Percentiles rank a stretch among this genome's conserved stretches.
These are phyloP conservation scores for Entoloma clypeatum DNA, from an alignment of 1,284 basidiomycete genomes.

Conservation along the genomic window DNA sequence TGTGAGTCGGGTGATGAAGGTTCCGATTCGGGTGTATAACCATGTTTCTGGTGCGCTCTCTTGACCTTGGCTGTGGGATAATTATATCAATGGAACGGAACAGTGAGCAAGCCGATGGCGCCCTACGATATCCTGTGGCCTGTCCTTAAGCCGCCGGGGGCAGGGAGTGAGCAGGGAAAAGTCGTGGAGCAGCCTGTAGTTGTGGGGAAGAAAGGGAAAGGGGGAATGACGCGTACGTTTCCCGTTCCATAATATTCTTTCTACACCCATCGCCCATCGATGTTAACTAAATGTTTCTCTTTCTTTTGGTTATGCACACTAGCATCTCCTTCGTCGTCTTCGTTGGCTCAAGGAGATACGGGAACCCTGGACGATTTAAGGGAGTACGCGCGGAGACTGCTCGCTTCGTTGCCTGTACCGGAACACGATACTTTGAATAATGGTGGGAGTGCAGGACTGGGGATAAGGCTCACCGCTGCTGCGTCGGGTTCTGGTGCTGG, in stretches of 20 bases:
- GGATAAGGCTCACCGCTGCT: too few relatives aligned
- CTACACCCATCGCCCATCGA: not conserved
- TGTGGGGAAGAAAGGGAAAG: conserved; percentile 12
- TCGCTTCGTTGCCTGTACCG: conserved; percentile 43
- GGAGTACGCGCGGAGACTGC: conserved; percentile 43
- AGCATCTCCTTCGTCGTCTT: conserved; percentile 9
- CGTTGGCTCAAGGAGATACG: conserved; percentile 16
- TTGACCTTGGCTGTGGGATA: too few relatives aligned
- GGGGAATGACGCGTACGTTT: conserved; percentile 9
- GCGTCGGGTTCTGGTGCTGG: too few relatives aligned
- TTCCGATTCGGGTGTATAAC: conserved; percentile 86
- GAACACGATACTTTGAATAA: too few relatives aligned
- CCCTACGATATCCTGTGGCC: conserved; percentile 76
- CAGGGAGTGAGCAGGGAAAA: conserved; percentile 20
- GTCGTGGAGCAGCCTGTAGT: conserved; percentile 33
- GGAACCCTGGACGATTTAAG: conserved; percentile 32
- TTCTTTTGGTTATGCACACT: too few relatives aligned
- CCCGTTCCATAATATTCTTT: conserved; percentile 6
- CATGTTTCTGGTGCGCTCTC: conserved; percentile 64
- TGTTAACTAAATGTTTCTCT: too few relatives aligned
- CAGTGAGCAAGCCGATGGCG: conserved; percentile 50
- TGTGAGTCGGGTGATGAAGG: conserved; percentile 79
- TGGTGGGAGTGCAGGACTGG: too few relatives aligned
- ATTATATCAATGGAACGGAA: too few relatives aligned
- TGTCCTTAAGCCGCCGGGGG: conserved; percentile 37